These are phyloP conservation scores for Pleurostoma richardsiae DNA, from an alignment of 2,329 filamentous ascomycete genomes.

Conservation along the genomic window DNA sequence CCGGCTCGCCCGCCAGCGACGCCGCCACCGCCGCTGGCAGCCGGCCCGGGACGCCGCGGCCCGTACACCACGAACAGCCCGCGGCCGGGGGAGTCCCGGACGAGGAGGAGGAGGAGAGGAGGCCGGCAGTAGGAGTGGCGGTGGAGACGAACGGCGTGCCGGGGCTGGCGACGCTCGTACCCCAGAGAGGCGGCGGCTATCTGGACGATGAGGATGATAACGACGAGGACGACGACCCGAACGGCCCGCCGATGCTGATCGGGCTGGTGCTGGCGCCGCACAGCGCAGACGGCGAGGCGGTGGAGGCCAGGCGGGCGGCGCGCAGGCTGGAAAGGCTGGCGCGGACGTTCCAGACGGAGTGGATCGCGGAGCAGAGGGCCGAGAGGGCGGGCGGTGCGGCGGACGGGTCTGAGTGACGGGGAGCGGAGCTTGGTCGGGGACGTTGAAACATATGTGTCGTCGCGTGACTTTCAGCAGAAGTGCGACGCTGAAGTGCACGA, in stretches of 20 bases:
- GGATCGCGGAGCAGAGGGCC: slow-evolving; percentile 29
- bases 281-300: slow-evolving; percentile 30
- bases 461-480: too few relatives aligned
- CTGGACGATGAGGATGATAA: slow-evolving; percentile 3
- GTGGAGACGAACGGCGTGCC: too few relatives aligned
- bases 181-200: neutral
- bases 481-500: too few relatives aligned
- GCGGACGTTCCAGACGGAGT: slow-evolving; percentile 48
- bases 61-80: neutral
- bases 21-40: neutral
- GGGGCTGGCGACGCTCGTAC: too few relatives aligned
- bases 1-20: neutral
- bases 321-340: slow-evolving; percentile 49
- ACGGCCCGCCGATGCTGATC: slow-evolving; percentile 46
- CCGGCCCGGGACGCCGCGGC: neutral
- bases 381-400: neutral
- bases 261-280: slow-evolving; percentile 47
- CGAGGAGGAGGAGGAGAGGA: neutral
- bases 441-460: neutral
- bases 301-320: slow-evolving; percentile 48
- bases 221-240: slow-evolving; percentile 8
- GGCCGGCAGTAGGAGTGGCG: neutral
- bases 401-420: slow-evolving; percentile 1
- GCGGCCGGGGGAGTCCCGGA: neutral
- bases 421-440: neutral